These are phyloP conservation scores for Scalesia atractyloides DNA, from an alignment of 129 eudicot genomes.

Conservation along the genomic window DNA sequence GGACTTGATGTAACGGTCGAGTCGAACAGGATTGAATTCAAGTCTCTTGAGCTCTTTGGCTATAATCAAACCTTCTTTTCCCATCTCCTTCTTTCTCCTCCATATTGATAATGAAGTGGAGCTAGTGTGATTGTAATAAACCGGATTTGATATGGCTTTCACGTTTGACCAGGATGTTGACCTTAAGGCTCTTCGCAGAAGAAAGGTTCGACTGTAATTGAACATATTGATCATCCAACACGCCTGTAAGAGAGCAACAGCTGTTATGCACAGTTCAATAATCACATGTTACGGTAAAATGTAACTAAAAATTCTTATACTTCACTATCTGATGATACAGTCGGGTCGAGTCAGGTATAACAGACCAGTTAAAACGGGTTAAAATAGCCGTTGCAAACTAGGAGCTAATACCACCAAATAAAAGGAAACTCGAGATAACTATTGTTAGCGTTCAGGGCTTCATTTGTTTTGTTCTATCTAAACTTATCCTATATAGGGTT, in stretches of 20 bases:
- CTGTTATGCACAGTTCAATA: neutral
- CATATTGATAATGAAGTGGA: constrained; percentile 67
- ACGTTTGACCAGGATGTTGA: constrained; percentile 24
- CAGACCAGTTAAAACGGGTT: too few relatives aligned
- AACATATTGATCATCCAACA: constrained; percentile 20
- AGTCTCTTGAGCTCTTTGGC: constrained; percentile 93
- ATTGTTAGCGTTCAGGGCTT: too few relatives aligned
- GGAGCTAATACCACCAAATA: too few relatives aligned
- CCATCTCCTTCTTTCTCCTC: constrained; percentile 90
- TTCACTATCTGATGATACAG: neutral
- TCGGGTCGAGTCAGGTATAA: neutral
- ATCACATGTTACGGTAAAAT: neutral
- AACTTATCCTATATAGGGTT: too few relatives aligned
- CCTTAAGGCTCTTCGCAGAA: constrained; percentile 24
- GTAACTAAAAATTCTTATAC: neutral
- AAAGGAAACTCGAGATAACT: too few relatives aligned
- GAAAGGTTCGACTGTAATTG: constrained; percentile 26
- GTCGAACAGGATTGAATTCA: constrained; percentile 61
- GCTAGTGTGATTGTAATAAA: constrained; percentile 6
- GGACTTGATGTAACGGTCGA: constrained; percentile 71
- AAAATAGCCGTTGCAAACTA: too few relatives aligned
- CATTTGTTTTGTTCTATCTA: too few relatives aligned
- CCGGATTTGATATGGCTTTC: constrained; percentile 15
- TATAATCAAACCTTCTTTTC: constrained; percentile 87
- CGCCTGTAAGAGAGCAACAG: neutral